Conservation (phyloP, 2,329 filamentous ascomycete species). For the Exophiala xenobiotica region DNA sequence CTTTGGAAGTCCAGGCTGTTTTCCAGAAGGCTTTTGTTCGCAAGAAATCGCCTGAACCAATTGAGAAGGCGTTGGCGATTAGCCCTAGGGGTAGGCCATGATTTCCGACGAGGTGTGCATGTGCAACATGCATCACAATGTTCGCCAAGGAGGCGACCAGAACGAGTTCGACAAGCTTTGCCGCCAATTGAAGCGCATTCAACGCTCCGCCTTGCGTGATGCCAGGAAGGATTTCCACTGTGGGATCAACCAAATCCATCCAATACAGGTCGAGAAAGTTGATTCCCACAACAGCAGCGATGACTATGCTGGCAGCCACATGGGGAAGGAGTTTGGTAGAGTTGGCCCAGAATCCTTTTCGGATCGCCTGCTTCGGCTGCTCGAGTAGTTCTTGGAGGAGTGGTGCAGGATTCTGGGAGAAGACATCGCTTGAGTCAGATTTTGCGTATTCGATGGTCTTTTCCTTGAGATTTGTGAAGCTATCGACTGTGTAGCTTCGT, state of each 20-base stretch:
- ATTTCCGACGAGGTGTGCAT: conserved; percentile 24
- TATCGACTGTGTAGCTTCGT: conserved; percentile 8
- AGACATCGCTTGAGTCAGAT: conserved; percentile 7
- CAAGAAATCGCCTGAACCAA: conserved; percentile 30
- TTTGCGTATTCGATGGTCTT: conserved; percentile 6
- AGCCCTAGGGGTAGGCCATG: conserved; percentile 31
- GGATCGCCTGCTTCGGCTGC: conserved; percentile 19
- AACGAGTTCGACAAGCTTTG: conserved; percentile 31
- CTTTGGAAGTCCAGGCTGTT: conserved; percentile 19
- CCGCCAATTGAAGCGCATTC: conserved; percentile 31
- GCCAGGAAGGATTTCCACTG: conserved; percentile 23
- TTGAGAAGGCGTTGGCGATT: conserved; percentile 27
- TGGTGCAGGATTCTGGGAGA: conserved; percentile 2
- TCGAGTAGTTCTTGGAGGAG: conserved; percentile 7
- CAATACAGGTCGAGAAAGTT: conserved; percentile 24
- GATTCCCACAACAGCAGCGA: conserved; percentile 24
- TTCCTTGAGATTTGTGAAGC: conserved; percentile 7
- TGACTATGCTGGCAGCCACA: conserved; percentile 23
- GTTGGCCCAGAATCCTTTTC: conserved; percentile 17
- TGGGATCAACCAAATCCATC: conserved; percentile 30
- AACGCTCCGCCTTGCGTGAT: conserved; percentile 30
- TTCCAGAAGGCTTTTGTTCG: conserved; percentile 31
- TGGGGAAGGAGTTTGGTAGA: conserved; percentile 27
- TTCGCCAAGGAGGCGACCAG: conserved; percentile 32
- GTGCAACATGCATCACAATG: conserved; percentile 29